These are phyloP conservation scores for Beta corolliflora DNA, from an alignment of 179 eudicot species.

Conservation along the genomic window DNA sequence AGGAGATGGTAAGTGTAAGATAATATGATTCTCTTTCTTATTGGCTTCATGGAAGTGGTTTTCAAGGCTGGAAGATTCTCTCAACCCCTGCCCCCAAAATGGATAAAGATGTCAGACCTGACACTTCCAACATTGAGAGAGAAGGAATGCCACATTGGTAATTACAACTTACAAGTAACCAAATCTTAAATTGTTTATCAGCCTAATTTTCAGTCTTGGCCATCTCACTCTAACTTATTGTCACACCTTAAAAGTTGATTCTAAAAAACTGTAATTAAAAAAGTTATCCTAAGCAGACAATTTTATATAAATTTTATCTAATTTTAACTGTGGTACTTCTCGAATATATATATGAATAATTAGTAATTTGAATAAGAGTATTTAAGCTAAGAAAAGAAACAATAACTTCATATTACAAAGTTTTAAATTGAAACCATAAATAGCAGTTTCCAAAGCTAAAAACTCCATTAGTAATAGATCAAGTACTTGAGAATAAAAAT, in stretches of 20 bases:
- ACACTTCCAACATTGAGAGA: conserved; percentile 23
- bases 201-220: too few species aligned
- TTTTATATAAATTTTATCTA: too few species aligned
- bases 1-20: neutral
- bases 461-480: neutral
- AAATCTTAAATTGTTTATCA: neutral
- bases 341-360: too few species aligned
- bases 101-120: conserved; percentile 47
- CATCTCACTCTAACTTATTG: neutral
- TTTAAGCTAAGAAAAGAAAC: neutral
- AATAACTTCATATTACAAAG: neutral
- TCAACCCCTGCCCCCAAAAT: conserved; percentile 23
- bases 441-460: neutral
- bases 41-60: conserved; percentile 40
- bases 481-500: conserved; percentile 16
- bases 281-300: too few species aligned
- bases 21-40: conserved; percentile 18
- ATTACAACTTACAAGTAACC: neutral
- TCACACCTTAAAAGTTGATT: neutral
- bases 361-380: too few species aligned
- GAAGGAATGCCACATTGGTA: neutral
- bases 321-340: too few species aligned
- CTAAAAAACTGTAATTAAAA: too few species aligned
- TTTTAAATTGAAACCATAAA: too few species aligned
- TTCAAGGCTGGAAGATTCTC: conserved; percentile 51